phyloP scores from a whole-genome alignment of 2,329 filamentous ascomycete species.

The Trichophyton mentagrophytes region DNA sequence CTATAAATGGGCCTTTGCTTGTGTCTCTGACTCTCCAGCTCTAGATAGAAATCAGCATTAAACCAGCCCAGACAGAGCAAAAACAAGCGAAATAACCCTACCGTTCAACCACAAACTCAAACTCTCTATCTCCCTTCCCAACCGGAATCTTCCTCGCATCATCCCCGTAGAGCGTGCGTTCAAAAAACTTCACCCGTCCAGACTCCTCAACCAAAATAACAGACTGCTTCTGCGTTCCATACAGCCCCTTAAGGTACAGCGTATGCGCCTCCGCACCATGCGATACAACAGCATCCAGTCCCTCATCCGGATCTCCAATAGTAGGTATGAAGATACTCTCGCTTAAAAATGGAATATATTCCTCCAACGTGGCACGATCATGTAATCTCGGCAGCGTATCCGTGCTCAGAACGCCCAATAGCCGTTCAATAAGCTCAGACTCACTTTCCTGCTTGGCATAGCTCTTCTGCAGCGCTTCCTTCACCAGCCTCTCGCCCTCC shows the following conservation, averaged over 20 bases:
- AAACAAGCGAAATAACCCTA: background rate
- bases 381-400: slow-evolving; percentile 44
- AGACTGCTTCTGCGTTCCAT: slow-evolving; percentile 54
- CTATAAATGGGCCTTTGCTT: background rate
- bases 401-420: slow-evolving; percentile 41
- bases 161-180: slow-evolving; percentile 48
- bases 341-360: slow-evolving; percentile 43
- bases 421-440: slow-evolving; percentile 38
- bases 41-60: background rate
- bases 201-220: slow-evolving; percentile 44
- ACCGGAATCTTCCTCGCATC: slow-evolving; percentile 36
- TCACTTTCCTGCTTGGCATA: slow-evolving; percentile 32
- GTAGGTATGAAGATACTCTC: slow-evolving; percentile 50
- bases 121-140: slow-evolving; percentile 36
- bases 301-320: slow-evolving; percentile 37
- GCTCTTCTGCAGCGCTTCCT: slow-evolving; percentile 37
- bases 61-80: background rate
- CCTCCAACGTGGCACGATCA: slow-evolving; percentile 39
- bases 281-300: slow-evolving; percentile 10
- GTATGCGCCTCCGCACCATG: slow-evolving; percentile 17
- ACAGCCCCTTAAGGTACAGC: slow-evolving; percentile 36
- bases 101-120: slow-evolving; percentile 23
- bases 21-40: too few relatives aligned
- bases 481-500: slow-evolving; percentile 43
- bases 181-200: slow-evolving; percentile 49